phyloP scores from a whole-genome alignment of 176 grass and related monocot genomes.

The Zea mays region Zm-B73-REFERENCE-NAM-5.0 NC_050101.1:173519001-173519500 shows the following conservation, averaged over 20 bases:
- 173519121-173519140: not conserved
- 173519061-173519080: constrained; percentile 26
- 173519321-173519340: not conserved
- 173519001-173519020: not conserved
- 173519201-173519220: not conserved
- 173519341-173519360: constrained; percentile 45
- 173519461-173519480: too few species aligned
- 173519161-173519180: not conserved
- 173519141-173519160: not conserved
- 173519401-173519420: constrained; percentile 34
- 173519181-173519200: not conserved
- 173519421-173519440: too few species aligned
- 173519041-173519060: constrained; percentile 31
- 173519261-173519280: not conserved
- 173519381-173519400: constrained; percentile 63
- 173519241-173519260: not conserved
- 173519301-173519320: not conserved
- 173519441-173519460: too few species aligned
- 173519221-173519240: not conserved
- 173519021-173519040: constrained; percentile 8
- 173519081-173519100: not conserved
- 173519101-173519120: not conserved
- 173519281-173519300: not conserved
- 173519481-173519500: constrained; percentile 57
- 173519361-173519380: constrained; percentile 63